Base-by-base conservation (phyloP, 139 green algal genomes). In the Closterium sp. region DNA sequence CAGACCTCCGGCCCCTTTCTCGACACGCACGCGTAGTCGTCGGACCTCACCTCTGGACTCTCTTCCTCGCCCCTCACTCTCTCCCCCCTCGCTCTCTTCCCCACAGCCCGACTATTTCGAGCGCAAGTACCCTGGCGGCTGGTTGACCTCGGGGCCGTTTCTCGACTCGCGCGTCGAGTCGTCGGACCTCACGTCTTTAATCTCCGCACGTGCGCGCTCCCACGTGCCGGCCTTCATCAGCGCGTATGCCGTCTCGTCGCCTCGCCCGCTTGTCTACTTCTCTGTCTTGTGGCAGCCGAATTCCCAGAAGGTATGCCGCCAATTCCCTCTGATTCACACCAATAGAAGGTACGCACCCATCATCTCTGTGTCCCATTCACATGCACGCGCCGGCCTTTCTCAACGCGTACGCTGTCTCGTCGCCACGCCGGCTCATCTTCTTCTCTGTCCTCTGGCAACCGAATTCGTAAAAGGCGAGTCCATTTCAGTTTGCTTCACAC, bases 151-250 rank as follows among this genome's bases (percentile, higher is more conserved):
- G 32, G 55, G 55, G 0, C 33, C 87, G 3, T 31, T 91, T 1
- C 87, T 91, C 87, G 28, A 91, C 35, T 86, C 87, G 31, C 87
- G 81, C 6, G 87, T 91, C 5, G 87, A 91, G 21, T 32, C 33
- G 4, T 91, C 87, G 19, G 25, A 86, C 23, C 33, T 91, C 12
- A 23, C 87, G 32, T 34, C 69, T 87, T 33, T 91, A 30, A 31
- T 91, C 33, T 86, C 23, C 33, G 25, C 76, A 19, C 87, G 87
- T 0, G 25, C 25, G 34, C 16, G 33, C 25, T 88, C 34, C 33
- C 87, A 91, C 34, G n/a, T 81, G 25, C 87, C 87, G 31, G 69
- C 21, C 28, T 91, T 38, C 31, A 91, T 91, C 87, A 83, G 19
- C 35, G 87, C 81, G 25, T 91, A 91, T 7, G 28, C 87, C 76